A percentile compares a stretch with the other conserved stretches of the same genome.
Conservation (phyloP, 208 protist genomes). For the Trypanosoma rangeli region DNA sequence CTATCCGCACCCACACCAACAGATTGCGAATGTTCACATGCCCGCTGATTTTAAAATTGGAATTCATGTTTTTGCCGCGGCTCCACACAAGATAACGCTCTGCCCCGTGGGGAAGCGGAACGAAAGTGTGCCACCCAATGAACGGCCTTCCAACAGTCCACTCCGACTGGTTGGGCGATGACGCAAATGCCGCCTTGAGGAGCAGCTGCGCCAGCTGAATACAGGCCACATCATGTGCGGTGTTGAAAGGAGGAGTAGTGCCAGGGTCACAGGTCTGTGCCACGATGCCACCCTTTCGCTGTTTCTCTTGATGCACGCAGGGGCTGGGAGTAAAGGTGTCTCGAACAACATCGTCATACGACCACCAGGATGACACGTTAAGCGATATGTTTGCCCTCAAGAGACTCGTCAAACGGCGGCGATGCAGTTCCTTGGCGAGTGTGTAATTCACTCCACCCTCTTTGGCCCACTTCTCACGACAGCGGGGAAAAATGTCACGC, state of each 20-base stretch:
- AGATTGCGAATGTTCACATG: not conserved
- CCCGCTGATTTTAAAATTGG: no score
- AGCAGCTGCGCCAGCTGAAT: conserved; percentile 4
- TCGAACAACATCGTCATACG: conserved; percentile 13
- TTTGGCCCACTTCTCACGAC: not conserved
- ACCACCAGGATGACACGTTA: conserved; percentile 1
- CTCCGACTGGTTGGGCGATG: not conserved
- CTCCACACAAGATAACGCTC: no score
- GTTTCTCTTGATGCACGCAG: not conserved
- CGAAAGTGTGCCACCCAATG: no score
- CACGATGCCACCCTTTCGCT: not conserved
- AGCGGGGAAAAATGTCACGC: not conserved
- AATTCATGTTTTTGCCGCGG: no score
- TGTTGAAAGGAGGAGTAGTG: conserved; percentile 25
- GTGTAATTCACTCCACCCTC: conserved; percentile 1
- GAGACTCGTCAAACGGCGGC: not conserved
- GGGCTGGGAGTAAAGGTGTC: conserved; percentile 1
- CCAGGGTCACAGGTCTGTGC: conserved; percentile 6
- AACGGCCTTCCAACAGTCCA: not conserved
- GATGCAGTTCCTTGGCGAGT: conserved; percentile 3
- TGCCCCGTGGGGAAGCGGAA: no score
- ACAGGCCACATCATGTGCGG: conserved; percentile 1
- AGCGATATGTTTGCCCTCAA: not conserved
- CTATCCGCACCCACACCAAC: conserved; percentile 21
- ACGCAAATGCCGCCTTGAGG: not conserved